Evolutionary conservation across 1,284 basidiomycete species (phyloP), one percentile per base, ranked within the genome.

Genomic region (Heterobasidion parviporum): DNA sequence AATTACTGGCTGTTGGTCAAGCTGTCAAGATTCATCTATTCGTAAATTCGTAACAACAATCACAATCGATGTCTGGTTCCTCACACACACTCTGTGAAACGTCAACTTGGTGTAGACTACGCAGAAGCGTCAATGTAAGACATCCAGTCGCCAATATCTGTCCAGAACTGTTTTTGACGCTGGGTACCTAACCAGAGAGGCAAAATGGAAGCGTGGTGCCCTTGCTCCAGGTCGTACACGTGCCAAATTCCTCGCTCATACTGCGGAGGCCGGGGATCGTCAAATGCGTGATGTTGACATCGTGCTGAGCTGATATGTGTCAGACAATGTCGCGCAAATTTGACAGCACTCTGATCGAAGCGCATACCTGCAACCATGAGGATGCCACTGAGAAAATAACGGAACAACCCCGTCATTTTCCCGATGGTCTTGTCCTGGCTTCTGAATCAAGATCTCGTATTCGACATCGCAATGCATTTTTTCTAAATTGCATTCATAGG

Each of bases 331-430:
- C 8, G 26, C 6, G 12, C 43, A 36, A 16, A 10, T 35, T 12
- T 32, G n/a, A 6, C 8, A 26, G 47, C 12, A 20, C 14, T 7
- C 10, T 45, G 54, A 44, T 34, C 16, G 14, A 58, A 64, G 36
- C 61, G 26, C 26, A 26, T 26, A 75, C 74, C 65, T 62, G 72
- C 78, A 80, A 26, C 71, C 62, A 53, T 70, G 65, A n/a, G 78
- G 77, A 67, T 80, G 79, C 72, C 73, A 79, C 52, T 79, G 78
- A 2, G 78, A 79, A 62, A 80, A 79, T 7, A 76, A n/a, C 3
- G 77, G 77, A 1, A 79, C 78, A 12, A 79, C 68, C 3, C 78
- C 77, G 59, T 80, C 78, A 58, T 79, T 80, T 0, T 69, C 72
- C 57, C 68, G 68, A 54, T 72, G 69, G 53, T 63, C 58, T 50